Conservation (phyloP, 306 rosid genomes). For the Quillaja saponaria region DNA sequence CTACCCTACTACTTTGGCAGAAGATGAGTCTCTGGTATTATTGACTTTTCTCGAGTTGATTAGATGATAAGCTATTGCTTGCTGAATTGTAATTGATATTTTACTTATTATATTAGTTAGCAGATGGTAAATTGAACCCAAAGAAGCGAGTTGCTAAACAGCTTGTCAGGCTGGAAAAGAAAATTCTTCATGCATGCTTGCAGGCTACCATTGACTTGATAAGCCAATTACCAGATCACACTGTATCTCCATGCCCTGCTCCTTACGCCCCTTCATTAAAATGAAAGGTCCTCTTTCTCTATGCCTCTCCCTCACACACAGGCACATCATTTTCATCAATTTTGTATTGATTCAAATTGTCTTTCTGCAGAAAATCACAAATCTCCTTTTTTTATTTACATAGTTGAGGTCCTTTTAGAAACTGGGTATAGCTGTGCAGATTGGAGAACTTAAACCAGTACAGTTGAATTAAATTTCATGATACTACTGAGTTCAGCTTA, state of each 20-base stretch:
- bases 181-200: constrained; percentile 87
- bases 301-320: neutral
- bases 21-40: constrained; percentile 80
- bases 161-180: constrained; percentile 79
- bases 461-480: constrained; percentile 24
- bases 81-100: constrained; percentile 26
- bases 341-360: constrained; percentile 18
- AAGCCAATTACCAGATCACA: constrained; percentile 71
- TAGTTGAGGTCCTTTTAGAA: constrained; percentile 19
- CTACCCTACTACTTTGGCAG: constrained; percentile 85
- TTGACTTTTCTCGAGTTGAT: constrained; percentile 8
- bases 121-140: constrained; percentile 66
- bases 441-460: constrained; percentile 34
- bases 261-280: constrained; percentile 77
- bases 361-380: constrained; percentile 16
- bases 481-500: constrained; percentile 1
- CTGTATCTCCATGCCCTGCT: constrained; percentile 84
- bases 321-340: constrained; percentile 9
- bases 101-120: constrained; percentile 52
- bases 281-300: constrained; percentile 50
- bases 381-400: neutral
- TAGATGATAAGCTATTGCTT: neutral
- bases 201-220: constrained; percentile 60
- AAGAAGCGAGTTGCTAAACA: constrained; percentile 85
- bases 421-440: constrained; percentile 29